A percentile compares a stretch with the other conserved stretches of the same genome.
These are phyloP conservation scores for Verticillium klebahnii DNA, from an alignment of 2,329 filamentous ascomycete genomes.

Conservation along the genomic window DNA sequence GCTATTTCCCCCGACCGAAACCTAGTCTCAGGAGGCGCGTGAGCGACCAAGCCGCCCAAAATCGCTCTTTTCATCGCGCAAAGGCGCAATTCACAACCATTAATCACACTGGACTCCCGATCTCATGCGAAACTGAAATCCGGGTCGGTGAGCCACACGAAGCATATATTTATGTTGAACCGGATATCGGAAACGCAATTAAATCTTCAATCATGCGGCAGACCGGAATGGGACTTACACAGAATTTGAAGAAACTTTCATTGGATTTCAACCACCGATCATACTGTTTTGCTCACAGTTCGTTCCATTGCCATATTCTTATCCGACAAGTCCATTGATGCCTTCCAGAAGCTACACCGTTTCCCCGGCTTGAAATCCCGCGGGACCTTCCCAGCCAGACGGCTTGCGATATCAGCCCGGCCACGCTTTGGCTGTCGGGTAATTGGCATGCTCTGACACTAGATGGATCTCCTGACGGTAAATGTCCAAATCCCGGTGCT, in stretches of 20 bases:
- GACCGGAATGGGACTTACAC: neutral
- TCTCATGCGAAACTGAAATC: slow-evolving; percentile 1
- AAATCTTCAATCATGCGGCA: slow-evolving; percentile 1
- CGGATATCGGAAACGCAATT: slow-evolving; percentile 1
- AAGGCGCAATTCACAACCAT: slow-evolving; percentile 2
- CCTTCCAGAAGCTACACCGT: slow-evolving; percentile 2
- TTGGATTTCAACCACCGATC: slow-evolving; percentile 3
- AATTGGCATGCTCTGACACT: slow-evolving; percentile 17
- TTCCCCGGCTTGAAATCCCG: neutral
- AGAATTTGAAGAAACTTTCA: neutral
- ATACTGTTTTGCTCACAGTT: slow-evolving; percentile 1
- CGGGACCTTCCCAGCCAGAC: slow-evolving; percentile 3
- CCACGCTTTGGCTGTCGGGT: slow-evolving; percentile 16
- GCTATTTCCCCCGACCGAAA: neutral
- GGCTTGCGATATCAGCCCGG: slow-evolving; percentile 7
- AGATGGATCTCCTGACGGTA: slow-evolving; percentile 14
- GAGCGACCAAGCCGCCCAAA: neutral
- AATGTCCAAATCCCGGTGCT: slow-evolving; percentile 5
- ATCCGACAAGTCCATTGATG: neutral
- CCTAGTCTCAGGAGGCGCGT: neutral
- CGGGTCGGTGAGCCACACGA: slow-evolving; percentile 1
- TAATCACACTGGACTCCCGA: neutral
- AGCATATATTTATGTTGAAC: slow-evolving; percentile 2
- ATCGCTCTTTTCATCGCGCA: slow-evolving; percentile 1
- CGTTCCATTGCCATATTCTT: neutral